These are phyloP conservation scores for Zoysia pacifica DNA, from an alignment of 176 grass and related monocot species.

Conservation along the genomic window DNA sequence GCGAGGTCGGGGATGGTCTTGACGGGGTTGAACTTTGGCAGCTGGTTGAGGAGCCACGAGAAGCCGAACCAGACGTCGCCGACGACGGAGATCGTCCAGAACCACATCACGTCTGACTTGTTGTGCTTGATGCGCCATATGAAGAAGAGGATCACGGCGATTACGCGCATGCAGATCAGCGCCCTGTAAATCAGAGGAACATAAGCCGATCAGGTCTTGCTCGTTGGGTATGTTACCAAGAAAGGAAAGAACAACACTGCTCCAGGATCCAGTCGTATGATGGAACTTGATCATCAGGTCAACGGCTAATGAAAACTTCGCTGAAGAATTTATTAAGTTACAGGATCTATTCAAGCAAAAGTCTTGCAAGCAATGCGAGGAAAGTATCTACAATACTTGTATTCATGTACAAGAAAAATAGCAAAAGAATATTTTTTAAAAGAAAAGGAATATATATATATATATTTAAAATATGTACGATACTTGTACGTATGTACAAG, in stretches of 20 bases:
- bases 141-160: slow-evolving; percentile 32
- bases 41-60: slow-evolving; percentile 37
- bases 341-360: too few relatives aligned
- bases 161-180: not conserved
- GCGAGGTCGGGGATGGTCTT: slow-evolving; percentile 13
- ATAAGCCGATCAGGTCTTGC: not conserved
- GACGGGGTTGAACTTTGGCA: slow-evolving; percentile 34
- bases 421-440: too few relatives aligned
- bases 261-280: too few relatives aligned
- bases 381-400: too few relatives aligned
- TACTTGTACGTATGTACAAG: not conserved
- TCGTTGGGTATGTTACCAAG: not conserved
- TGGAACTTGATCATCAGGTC: too few relatives aligned
- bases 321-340: too few relatives aligned
- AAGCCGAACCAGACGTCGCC: slow-evolving; percentile 30
- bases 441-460: too few relatives aligned
- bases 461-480: too few relatives aligned
- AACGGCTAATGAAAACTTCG: too few relatives aligned
- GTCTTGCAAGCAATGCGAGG: too few relatives aligned
- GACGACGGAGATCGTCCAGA: slow-evolving; percentile 30
- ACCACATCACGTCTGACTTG: slow-evolving; percentile 28
- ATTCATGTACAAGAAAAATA: too few relatives aligned
- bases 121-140: slow-evolving; percentile 36
- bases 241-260: not conserved
- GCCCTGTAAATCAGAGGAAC: not conserved